Evolutionary conservation across 2,329 filamentous ascomycete genomes (phyloP), one percentile per base, ranked within the genome.

Genomic region (Trichoderma breve): DNA sequence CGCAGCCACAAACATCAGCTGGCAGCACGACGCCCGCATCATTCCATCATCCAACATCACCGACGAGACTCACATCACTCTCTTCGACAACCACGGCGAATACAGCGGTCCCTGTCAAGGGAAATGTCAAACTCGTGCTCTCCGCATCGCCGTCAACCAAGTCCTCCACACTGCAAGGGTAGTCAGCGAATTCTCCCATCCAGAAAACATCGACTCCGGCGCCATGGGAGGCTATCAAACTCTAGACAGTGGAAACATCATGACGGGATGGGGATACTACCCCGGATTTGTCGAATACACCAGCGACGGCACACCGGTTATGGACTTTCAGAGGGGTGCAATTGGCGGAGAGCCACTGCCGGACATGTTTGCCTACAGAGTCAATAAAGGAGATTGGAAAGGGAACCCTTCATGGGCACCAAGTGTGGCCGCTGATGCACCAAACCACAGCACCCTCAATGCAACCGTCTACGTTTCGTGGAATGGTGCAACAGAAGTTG

Each of bases 31-130:
- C 21, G 66, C 66, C 12, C 66, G 55, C n/a, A 61, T 69, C 28
- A 24, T 69, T 4, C 28, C 57, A 24, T 57, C 63, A 7, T 43
- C 24, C 53, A 43, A 36, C 34, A 24, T 9, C 24, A 24, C 55
- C 6, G 18, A n/a, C 14, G 66, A 61, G 57, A 62, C 39, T 32
- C 55, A 68, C 53, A 68, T 68, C 53, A 68, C 65, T 2, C 36
- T 68, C 6, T 68, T 68, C 34, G 65, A 68, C 65, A 68, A 68
- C 65, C 53, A 68, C 26, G 53, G 65, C 24, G 65, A 68, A 47
- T 39, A 68, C 7, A 43, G 53, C 53, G 53, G 65, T 0, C 34
- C 18, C 12, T 68, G 65, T 28, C 34, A 58, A 30, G 53, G 36
- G 2, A 57, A 58, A 21, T 68, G 65, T 34, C 15, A 39, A 43